Conservation (phyloP, 495 filamentous ascomycete genomes). For the Entonaema liquescens region DNA sequence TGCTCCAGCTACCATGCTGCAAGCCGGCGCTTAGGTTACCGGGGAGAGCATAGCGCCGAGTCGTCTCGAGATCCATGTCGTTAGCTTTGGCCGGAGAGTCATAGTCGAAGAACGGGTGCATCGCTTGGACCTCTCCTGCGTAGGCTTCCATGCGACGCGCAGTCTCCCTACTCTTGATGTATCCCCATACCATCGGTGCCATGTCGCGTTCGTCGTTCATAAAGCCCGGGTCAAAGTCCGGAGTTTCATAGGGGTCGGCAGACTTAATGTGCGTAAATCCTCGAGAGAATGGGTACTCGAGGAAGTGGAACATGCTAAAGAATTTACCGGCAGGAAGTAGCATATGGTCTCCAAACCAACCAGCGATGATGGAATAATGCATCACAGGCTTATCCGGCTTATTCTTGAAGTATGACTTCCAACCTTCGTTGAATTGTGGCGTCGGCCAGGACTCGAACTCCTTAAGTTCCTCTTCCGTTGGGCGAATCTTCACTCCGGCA, state of each 20-base stretch:
- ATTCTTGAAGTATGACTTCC: constrained; percentile 85
- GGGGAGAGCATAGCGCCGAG: constrained; percentile 75
- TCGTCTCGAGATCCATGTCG: constrained; percentile 78
- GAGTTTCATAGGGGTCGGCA: constrained; percentile 73
- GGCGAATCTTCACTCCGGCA: constrained; percentile 81
- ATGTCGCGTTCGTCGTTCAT: constrained; percentile 88
- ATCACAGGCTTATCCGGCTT: constrained; percentile 89
- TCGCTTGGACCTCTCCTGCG: constrained; percentile 75
- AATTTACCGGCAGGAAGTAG: constrained; percentile 80
- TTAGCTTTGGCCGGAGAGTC: constrained; percentile 72
- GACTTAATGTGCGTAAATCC: constrained; percentile 77
- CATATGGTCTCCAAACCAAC: constrained; percentile 76
- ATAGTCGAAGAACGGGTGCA: constrained; percentile 73
- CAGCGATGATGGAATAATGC: constrained; percentile 78
- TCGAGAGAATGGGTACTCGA: constrained; percentile 84
- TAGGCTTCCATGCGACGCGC: constrained; percentile 80
- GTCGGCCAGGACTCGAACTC: constrained; percentile 73
- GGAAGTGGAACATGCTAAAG: constrained; percentile 89
- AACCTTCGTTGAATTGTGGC: constrained; percentile 72
- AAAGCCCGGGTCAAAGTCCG: constrained; percentile 85
- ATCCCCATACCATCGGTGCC: constrained; percentile 85
- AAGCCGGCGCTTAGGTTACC: constrained; percentile 79
- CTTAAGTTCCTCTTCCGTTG: constrained; percentile 72
- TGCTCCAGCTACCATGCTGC: constrained; percentile 61
- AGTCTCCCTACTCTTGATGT: constrained; percentile 87